Percentiles rank a stretch among this genome's conserved stretches.
Evolutionary conservation across 208 protist species (phyloP).

Genomic region (Crithidia brevicula): DNA sequence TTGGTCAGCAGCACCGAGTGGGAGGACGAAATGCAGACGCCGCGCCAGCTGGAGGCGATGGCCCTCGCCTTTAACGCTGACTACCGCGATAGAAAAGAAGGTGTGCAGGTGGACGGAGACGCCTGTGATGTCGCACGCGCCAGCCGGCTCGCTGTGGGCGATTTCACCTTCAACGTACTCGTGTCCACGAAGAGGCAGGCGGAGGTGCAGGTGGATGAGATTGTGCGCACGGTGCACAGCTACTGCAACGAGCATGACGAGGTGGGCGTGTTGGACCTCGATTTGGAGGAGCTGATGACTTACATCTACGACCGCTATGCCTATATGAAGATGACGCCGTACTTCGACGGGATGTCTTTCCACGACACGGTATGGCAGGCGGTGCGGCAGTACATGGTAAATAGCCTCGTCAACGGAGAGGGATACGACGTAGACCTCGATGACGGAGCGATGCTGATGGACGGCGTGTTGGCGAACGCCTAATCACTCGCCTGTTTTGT

Average conservation of each 20-base stretch:
- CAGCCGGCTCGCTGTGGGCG: slow-evolving; percentile 22
- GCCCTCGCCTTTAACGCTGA: slow-evolving; percentile 24
- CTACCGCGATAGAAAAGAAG: neutral
- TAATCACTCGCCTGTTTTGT: neutral
- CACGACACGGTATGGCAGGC: slow-evolving; percentile 22
- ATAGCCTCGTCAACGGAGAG: neutral
- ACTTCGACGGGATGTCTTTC: slow-evolving; percentile 12
- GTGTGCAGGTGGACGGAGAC: neutral
- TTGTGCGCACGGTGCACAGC: slow-evolving; percentile 21
- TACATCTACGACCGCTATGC: slow-evolving; percentile 24
- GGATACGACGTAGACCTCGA: slow-evolving; percentile 10
- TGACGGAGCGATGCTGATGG: slow-evolving; percentile 11
- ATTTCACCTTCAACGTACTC: slow-evolving; percentile 21
- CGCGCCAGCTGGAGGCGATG: slow-evolving; percentile 14
- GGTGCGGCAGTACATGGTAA: slow-evolving; percentile 15
- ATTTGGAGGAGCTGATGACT: slow-evolving; percentile 18
- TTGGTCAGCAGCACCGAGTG: slow-evolving; percentile 5
- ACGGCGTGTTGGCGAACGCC: slow-evolving; percentile 7
- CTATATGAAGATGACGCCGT: slow-evolving; percentile 29
- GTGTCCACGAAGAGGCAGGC: slow-evolving; percentile 14
- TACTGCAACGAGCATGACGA: slow-evolving; percentile 22
- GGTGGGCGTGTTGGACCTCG: slow-evolving; percentile 10
- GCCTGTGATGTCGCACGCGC: slow-evolving; percentile 20
- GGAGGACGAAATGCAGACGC: slow-evolving; percentile 9
- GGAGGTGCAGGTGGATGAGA: slow-evolving; percentile 23